Percentiles rank a stretch among this genome's conserved stretches.
These are phyloP conservation scores for Allodekkera sacchari DNA, from an alignment of 805 yeast species.

Conservation along the genomic window DNA sequence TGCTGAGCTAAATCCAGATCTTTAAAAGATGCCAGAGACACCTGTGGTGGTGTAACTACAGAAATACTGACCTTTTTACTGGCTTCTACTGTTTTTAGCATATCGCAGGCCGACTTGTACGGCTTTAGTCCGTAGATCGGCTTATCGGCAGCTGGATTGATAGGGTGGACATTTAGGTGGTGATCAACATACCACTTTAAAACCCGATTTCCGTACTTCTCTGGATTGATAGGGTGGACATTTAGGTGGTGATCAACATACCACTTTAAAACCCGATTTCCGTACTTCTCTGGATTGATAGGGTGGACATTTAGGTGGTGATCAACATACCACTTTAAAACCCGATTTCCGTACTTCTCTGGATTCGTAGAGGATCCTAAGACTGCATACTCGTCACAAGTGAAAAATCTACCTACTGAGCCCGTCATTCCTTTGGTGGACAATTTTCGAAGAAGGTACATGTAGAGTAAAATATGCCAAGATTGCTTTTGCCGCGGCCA, in stretches of 20 bases:
- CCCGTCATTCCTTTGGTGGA: too few relatives aligned
- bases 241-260: conserved; percentile 48
- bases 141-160: conserved; percentile 47
- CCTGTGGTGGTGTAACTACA: conserved; percentile 68
- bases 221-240: conserved; percentile 56
- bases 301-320: conserved; percentile 56
- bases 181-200: conserved; percentile 57
- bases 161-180: conserved; percentile 51
- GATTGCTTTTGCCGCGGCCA: too few relatives aligned
- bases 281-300: conserved; percentile 64
- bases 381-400: conserved; percentile 32
- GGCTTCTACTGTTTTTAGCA: conserved; percentile 6
- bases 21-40: conserved; percentile 39
- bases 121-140: conserved; percentile 20
- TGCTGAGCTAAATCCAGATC: conserved; percentile 17
- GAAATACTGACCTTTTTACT: conserved; percentile 29
- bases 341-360: conserved; percentile 60
- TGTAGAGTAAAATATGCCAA: too few relatives aligned
- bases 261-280: conserved; percentile 64
- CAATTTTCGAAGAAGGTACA: too few relatives aligned
- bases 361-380: conserved; percentile 66
- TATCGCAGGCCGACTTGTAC: background rate
- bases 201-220: conserved; percentile 65
- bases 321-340: conserved; percentile 56
- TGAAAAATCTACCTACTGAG: too few relatives aligned